phyloP scores from a whole-genome alignment of 2,329 filamentous ascomycete genomes.

The Elsinoe fawcettii region DNA sequence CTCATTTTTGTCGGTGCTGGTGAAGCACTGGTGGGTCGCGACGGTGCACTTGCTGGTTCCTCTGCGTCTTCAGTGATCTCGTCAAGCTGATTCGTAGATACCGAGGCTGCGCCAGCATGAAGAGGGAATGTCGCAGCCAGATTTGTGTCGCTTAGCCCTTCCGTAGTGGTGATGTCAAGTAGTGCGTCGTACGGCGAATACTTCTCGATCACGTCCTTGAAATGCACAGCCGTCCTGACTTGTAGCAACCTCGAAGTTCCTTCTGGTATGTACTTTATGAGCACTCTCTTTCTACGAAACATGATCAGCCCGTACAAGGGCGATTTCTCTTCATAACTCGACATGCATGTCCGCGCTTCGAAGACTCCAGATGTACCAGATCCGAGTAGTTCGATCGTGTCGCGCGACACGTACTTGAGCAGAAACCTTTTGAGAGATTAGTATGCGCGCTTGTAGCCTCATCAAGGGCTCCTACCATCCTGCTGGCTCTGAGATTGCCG shows the following conservation, averaged over 20 bases:
- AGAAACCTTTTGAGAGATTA: slow-evolving; percentile 62
- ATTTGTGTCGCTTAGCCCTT: slow-evolving; percentile 78
- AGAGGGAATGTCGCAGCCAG: slow-evolving; percentile 83
- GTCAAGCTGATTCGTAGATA: slow-evolving; percentile 74
- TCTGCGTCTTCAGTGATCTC: slow-evolving; percentile 93
- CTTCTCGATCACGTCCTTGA: slow-evolving; percentile 52
- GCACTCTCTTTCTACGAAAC: slow-evolving; percentile 80
- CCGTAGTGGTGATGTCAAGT: slow-evolving; percentile 65
- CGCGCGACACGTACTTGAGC: slow-evolving; percentile 80
- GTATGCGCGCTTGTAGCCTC: slow-evolving; percentile 11
- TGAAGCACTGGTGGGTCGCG: neutral
- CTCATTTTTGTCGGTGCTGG: slow-evolving; percentile 1
- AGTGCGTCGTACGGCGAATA: slow-evolving; percentile 83
- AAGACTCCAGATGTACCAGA: slow-evolving; percentile 73
- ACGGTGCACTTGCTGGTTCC: slow-evolving; percentile 42
- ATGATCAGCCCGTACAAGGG: slow-evolving; percentile 88
- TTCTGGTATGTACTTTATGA: slow-evolving; percentile 88
- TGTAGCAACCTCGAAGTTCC: slow-evolving; percentile 84
- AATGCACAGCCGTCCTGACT: slow-evolving; percentile 73
- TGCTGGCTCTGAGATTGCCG: slow-evolving; percentile 71
- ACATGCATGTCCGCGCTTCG: slow-evolving; percentile 72
- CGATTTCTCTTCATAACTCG: slow-evolving; percentile 71
- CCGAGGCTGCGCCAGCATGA: slow-evolving; percentile 79
- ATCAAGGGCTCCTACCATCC: slow-evolving; percentile 68
- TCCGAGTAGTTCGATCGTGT: slow-evolving; percentile 72